phyloP scores from a whole-genome alignment of 768 basidiomycete genomes.

The Kwoniella dendrophila region DNA sequence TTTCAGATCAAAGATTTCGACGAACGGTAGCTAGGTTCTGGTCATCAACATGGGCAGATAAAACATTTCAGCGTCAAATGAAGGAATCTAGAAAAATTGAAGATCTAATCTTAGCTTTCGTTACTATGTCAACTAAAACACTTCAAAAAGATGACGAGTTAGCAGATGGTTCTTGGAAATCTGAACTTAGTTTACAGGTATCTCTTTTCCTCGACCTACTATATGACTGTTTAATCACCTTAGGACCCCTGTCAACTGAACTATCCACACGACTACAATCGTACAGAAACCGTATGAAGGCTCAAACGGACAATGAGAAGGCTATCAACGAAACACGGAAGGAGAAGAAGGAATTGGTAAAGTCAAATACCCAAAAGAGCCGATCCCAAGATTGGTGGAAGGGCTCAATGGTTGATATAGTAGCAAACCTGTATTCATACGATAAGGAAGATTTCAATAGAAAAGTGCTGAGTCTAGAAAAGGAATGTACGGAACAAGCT shows the following conservation, averaged over 20 bases:
- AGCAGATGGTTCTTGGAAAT: constrained; percentile 85
- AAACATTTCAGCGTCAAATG: constrained; percentile 82
- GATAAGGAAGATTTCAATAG: constrained; percentile 19
- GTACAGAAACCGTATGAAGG: constrained; percentile 71
- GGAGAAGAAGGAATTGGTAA: constrained; percentile 4
- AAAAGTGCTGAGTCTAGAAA: constrained; percentile 28
- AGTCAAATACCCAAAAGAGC: neutral
- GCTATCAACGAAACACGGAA: neutral
- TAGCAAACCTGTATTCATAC: constrained; percentile 26
- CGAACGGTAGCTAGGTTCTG: constrained; percentile 92
- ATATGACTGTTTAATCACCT: constrained; percentile 71
- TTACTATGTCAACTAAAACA: constrained; percentile 81
- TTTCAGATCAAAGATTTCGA: constrained; percentile 84
- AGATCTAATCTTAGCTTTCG: constrained; percentile 94
- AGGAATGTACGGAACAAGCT: constrained; percentile 62
- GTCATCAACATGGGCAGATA: constrained; percentile 75
- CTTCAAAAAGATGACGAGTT: constrained; percentile 87
- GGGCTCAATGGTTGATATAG: constrained; percentile 22
- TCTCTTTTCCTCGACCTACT: constrained; percentile 83
- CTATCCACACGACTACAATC: constrained; percentile 77
- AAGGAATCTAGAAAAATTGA: constrained; percentile 97
- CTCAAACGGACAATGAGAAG: constrained; percentile 36
- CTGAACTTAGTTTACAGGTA: constrained; percentile 89
- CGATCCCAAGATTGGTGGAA: constrained; percentile 1
- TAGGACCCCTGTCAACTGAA: constrained; percentile 81